Conservation (phyloP, 2,329 filamentous ascomycete species). For the Cadophora luteo-olivacea region DNA sequence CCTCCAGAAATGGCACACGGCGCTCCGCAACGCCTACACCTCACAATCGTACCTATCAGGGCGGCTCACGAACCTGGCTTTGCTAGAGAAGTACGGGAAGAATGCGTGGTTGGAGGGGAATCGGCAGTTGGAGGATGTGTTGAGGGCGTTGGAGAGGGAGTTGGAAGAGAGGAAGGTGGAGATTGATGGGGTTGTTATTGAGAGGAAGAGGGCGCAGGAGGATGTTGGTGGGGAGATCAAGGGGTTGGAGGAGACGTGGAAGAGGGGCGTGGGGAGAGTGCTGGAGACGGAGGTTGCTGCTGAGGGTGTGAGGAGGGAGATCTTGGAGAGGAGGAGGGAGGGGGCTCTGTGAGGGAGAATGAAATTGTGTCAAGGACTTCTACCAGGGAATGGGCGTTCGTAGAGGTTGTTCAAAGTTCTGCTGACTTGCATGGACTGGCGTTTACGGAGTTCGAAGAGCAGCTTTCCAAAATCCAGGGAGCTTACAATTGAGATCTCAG, state of each 20-base stretch:
- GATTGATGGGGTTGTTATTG: conserved; percentile 75
- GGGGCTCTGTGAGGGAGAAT: conserved; percentile 32
- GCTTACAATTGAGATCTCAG: background rate
- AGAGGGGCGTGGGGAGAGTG: conserved; percentile 75
- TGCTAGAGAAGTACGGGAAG: conserved; percentile 61
- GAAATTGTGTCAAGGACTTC: background rate
- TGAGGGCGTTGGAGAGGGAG: conserved; percentile 75
- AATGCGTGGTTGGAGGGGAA: conserved; percentile 93
- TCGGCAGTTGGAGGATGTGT: conserved; percentile 75
- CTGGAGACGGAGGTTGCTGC: conserved; percentile 88
- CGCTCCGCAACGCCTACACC: conserved; percentile 57
- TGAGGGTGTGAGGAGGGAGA: conserved; percentile 71
- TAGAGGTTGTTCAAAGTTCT: conserved; percentile 4
- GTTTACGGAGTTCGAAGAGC: conserved; percentile 14
- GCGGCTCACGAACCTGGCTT: conserved; percentile 36
- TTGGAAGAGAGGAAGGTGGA: conserved; percentile 71
- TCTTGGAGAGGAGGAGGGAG: conserved; percentile 66
- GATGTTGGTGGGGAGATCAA: conserved; percentile 74
- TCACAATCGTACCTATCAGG: conserved; percentile 62
- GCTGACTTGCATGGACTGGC: conserved; percentile 19
- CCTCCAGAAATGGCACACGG: conserved; percentile 26
- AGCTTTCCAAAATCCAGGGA: background rate
- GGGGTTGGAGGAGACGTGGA: conserved; percentile 80
- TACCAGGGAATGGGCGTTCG: conserved; percentile 6
- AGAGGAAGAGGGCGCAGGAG: conserved; percentile 73